Base-by-base conservation (phyloP, 805 yeast genomes). In the Metschnikowia orientalis region DNA sequence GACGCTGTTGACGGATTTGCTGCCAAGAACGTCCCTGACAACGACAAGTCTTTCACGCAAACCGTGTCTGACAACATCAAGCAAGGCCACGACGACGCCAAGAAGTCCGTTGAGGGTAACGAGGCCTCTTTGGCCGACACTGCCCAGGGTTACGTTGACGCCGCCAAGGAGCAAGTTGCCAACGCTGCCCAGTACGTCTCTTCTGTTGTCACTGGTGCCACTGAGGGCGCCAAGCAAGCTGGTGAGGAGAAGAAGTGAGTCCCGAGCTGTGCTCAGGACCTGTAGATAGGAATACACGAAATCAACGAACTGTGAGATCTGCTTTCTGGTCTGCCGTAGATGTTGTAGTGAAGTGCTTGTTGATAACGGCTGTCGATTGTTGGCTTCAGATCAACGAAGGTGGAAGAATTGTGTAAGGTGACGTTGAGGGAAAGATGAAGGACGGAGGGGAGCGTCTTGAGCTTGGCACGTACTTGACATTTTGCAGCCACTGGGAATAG, bases 41-140 rank as follows among this genome's bases (percentile, higher is more conserved):
- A 61, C 35, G 68, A 78, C 50, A 86, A 86, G 71, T 79, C 89
- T 27, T 60, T 73, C 43, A 61, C 73, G 40, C 95, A 88, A 69
- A 67, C 77, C 47, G 64, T 77, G 20, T 69, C 78, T 42, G 95
- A 85, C 62, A 59, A 75, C 35, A 66, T 76, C 42, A 57, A 67
- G 50, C 50, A 62, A 37, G 83, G 81, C 32, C 69, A 69, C 53
- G 75, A 73, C 44, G 77, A 76, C 42, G 79, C 67, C 42, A 54
- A 59, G 53, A 45, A 58, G 23, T 50, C 57, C 29, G 59, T 53
- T 21, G 21, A 41, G 21, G 40, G 47, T 14, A 23, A 57, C 43
- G 31, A 45, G 28, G 46, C 42, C 25, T 41, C 68, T 11, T 53
- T 64, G 38, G 49, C 59, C 29, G 75, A 70, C 38, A 64, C 75